phyloP scores from a whole-genome alignment of 2,329 filamentous ascomycete species.

The Verticillium albo-atrum region DNA sequence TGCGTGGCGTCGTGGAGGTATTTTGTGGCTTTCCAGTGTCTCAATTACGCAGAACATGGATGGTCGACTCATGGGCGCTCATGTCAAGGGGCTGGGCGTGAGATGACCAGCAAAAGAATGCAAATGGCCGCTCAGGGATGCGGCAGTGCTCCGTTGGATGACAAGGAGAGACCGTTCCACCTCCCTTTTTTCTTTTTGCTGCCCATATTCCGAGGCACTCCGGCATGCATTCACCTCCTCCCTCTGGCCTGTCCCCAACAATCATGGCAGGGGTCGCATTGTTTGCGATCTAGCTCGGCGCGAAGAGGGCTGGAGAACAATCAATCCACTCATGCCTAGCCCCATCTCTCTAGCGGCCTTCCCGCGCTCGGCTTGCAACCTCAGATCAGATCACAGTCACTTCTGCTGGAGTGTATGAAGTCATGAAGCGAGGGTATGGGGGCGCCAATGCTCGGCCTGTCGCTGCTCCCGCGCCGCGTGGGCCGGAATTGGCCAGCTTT shows the following conservation, averaged over 20 bases:
- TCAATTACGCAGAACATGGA: background rate
- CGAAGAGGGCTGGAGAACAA: background rate
- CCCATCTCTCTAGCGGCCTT: background rate
- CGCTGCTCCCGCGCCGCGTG: background rate
- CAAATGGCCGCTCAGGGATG: too few species aligned
- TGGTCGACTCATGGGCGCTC: background rate
- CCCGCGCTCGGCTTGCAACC: background rate
- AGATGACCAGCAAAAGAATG: too few species aligned
- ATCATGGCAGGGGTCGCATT: background rate
- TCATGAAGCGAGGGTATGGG: too few species aligned
- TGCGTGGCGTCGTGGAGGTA: background rate
- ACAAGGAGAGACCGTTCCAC: background rate
- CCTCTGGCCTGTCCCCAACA: background rate
- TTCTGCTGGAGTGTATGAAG: too few species aligned
- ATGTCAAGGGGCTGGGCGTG: background rate
- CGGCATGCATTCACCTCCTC: background rate
- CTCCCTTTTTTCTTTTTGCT: background rate
- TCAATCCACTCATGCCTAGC: background rate
- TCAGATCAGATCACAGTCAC: background rate
- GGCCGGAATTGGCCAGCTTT: background rate
- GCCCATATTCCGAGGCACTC: background rate
- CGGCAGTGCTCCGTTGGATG: too few species aligned
- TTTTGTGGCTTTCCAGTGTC: background rate
- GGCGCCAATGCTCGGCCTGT: background rate
- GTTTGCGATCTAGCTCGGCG: background rate